Evolutionary conservation across 805 yeast species (phyloP).

Genomic region (Phaffomyces antillensis): DNA sequence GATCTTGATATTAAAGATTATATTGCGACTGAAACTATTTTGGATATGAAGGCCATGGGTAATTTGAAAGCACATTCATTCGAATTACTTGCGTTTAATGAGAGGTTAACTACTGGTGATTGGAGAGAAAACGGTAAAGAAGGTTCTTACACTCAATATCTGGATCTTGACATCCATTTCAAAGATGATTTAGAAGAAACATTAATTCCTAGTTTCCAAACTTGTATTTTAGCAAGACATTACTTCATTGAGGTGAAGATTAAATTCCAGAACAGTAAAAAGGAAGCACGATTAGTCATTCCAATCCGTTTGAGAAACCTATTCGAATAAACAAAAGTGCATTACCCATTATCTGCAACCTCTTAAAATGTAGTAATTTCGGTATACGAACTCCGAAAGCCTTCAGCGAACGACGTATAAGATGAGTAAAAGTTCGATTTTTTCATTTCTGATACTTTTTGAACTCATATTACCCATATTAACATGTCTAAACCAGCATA

Average conservation of each 20-base stretch:
- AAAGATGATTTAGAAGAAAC: conserved; percentile 39
- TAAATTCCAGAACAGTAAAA: background rate
- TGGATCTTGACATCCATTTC: conserved; percentile 32
- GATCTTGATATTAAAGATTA: conserved; percentile 6
- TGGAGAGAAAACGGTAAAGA: conserved; percentile 20
- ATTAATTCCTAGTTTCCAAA: conserved; percentile 55
- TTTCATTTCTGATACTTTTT: background rate
- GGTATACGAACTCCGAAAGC: background rate
- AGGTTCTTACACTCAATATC: background rate
- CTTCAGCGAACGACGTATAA: background rate
- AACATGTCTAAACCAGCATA: conserved; percentile 15
- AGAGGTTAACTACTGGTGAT: conserved; percentile 1
- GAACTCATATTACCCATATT: background rate
- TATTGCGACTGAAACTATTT: conserved; percentile 8
- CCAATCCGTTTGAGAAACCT: too few species aligned
- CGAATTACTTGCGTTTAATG: conserved; percentile 1
- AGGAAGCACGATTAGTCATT: too few species aligned
- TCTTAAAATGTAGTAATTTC: background rate
- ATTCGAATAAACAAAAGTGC: too few species aligned
- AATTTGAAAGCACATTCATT: conserved; percentile 10
- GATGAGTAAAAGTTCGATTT: background rate
- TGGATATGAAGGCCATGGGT: conserved; percentile 19
- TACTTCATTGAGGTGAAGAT: conserved; percentile 46
- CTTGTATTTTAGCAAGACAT: conserved; percentile 52
- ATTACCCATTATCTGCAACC: background rate